phyloP scores from a whole-genome alignment of 2,329 filamentous ascomycete species.

The Clarireedia paspali region DNA sequence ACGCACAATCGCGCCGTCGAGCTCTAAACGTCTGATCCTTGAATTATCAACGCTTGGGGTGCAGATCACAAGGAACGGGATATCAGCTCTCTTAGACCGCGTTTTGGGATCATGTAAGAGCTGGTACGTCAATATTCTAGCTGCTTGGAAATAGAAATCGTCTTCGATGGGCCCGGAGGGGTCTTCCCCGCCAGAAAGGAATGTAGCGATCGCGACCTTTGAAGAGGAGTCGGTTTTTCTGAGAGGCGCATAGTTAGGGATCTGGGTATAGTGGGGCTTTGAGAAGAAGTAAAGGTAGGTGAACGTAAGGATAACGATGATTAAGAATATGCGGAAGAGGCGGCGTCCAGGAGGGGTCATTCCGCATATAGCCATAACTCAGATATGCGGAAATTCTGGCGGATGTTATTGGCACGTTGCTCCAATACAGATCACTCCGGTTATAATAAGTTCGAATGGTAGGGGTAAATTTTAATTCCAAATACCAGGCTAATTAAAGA shows the following conservation, averaged over 20 bases:
- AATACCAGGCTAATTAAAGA: too few species aligned
- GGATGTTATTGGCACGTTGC: neutral
- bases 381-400: neutral
- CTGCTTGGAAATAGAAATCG: slow-evolving; percentile 34
- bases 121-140: slow-evolving; percentile 35
- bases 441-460: neutral
- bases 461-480: too few species aligned
- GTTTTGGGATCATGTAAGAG: slow-evolving; percentile 34
- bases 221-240: neutral
- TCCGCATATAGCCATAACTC: neutral
- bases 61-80: slow-evolving; percentile 15
- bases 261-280: neutral
- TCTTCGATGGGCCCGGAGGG: slow-evolving; percentile 14
- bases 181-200: slow-evolving; percentile 30
- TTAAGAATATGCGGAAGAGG: neutral
- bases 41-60: neutral
- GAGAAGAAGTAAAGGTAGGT: neutral
- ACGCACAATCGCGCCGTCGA: slow-evolving; percentile 30
- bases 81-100: slow-evolving; percentile 23
- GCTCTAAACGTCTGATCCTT: neutral
- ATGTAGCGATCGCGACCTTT: slow-evolving; percentile 31
- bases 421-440: neutral
- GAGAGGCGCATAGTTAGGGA: neutral
- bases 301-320: neutral
- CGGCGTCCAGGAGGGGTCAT: neutral